Percentiles rank a stretch among this genome's conserved stretches.
phyloP scores from a whole-genome alignment of 306 rosid genomes.

The Astragalus glycyphyllos region DNA sequence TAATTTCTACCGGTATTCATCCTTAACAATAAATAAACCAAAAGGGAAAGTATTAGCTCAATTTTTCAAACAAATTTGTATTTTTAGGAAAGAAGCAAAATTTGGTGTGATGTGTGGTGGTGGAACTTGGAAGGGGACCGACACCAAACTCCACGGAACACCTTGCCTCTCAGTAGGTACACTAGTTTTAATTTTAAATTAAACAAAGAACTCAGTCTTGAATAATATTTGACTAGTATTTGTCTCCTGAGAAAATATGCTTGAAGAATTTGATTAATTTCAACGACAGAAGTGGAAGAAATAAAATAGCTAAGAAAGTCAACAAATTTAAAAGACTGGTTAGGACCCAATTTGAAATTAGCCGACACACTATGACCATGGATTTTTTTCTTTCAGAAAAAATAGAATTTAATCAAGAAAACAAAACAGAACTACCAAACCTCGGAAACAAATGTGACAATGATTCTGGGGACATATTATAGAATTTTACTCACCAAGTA shows the following conservation, averaged over 20 bases:
- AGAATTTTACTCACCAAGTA: constrained; percentile 69
- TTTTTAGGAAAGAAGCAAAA: constrained; percentile 34
- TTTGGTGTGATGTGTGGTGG: constrained; percentile 10
- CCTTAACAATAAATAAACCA: background rate
- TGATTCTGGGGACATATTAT: background rate
- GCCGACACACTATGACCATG: constrained; percentile 6
- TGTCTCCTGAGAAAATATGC: constrained; percentile 46
- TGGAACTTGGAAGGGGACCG: constrained; percentile 42
- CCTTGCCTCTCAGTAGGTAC: constrained; percentile 30
- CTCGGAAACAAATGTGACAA: constrained; percentile 13
- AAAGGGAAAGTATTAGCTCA: background rate
- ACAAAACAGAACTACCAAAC: background rate
- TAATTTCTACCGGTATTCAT: background rate
- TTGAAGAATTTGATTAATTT: constrained; percentile 5
- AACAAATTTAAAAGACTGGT: background rate
- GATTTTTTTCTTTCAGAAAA: background rate
- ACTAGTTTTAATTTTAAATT: background rate
- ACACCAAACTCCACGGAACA: constrained; percentile 44
- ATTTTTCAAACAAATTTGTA: background rate
- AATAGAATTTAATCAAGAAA: constrained; percentile 15
- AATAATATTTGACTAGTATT: constrained; percentile 33
- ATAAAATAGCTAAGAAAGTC: constrained; percentile 6
- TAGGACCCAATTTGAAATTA: constrained; percentile 31
- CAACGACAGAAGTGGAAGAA: background rate
- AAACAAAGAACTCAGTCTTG: background rate